Evolutionary conservation across 192 early-diverging fungal genomes (phyloP), one percentile per base, ranked within the genome.

Genomic region (Backusella luteola): DNA sequence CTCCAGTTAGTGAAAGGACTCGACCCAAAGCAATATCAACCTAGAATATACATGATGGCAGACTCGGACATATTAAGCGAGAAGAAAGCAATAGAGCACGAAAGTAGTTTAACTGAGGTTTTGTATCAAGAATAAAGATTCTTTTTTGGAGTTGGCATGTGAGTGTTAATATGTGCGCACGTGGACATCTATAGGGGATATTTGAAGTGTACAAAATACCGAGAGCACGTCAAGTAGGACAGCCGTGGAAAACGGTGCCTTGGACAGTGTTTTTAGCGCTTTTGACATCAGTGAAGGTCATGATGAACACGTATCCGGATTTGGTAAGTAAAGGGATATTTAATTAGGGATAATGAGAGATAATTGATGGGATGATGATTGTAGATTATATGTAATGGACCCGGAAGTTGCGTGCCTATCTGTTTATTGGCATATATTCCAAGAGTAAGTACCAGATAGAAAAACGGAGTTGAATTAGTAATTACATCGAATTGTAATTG

Each of bases 311-410:
- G 7, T 36, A 56, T 0, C 93, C 94, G 19, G 91, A 94, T 69
- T 67, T 88, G 49, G 87, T 95, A 77, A 74, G 87, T 72, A n/a
- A 17, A 32, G 14, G 14, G 15, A 5, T 17, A 15, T 32, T 32
- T 17, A 44, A 17, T 44, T 44, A 44, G 15, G 70, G 26, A 34
- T 11, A 53, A 67, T 29, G 34, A 59, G 8, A 32, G 71, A 42
- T 35, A 32, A 32, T 70, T 19, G 14, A 17, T 21, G 46, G 32
- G 19, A 34, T 12, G 46, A 19, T 39, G 38, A 39, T 39, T 11
- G 56, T 68, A 93, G 90, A 83, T 94, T 8, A 59, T 97, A 39
- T 95, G 93, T 79, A 97, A 97, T 86, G 96, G 96, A 0, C 96
- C 96, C 0, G 96, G 94, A 6, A 96, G 90, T 66, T 96, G 96